These are phyloP conservation scores for Hypoxylon cercidicola DNA, from an alignment of 495 filamentous ascomycete genomes.

Conservation along the genomic window DNA sequence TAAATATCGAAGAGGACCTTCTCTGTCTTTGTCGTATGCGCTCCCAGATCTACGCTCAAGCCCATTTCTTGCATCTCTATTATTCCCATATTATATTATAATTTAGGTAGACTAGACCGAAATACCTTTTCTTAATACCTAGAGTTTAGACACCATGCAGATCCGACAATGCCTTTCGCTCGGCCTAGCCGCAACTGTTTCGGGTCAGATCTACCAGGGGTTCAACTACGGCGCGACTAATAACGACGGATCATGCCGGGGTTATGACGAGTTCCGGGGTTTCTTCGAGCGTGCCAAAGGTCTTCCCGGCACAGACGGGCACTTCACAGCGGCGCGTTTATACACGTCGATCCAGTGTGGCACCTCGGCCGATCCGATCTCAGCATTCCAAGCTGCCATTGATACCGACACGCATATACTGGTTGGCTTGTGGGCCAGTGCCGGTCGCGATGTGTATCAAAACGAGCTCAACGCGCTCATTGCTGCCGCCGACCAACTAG, in stretches of 20 bases:
- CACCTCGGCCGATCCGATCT: constrained; percentile 60
- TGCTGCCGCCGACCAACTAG: constrained; percentile 65
- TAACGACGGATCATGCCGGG: constrained; percentile 65
- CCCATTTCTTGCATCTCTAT: neutral
- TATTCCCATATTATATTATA: neutral
- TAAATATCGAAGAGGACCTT: constrained; percentile 16
- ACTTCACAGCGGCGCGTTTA: constrained; percentile 69
- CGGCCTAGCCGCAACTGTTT: constrained; percentile 21
- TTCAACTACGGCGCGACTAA: constrained; percentile 77
- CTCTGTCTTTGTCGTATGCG: neutral
- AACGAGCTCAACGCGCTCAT: constrained; percentile 73
- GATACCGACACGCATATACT: constrained; percentile 69
- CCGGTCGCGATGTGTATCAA: constrained; percentile 62
- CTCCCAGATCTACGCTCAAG: neutral
- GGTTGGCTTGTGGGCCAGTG: constrained; percentile 76
- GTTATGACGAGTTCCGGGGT: constrained; percentile 67
- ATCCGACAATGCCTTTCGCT: constrained; percentile 25
- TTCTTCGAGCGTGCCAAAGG: constrained; percentile 73
- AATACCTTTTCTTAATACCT: neutral
- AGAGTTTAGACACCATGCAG: constrained; percentile 31
- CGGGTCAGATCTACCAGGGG: constrained; percentile 59
- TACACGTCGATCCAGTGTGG: constrained; percentile 54
- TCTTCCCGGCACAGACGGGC: constrained; percentile 68
- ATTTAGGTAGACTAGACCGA: neutral
- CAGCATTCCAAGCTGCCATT: constrained; percentile 76